Evolutionary conservation across 2,329 filamentous ascomycete species (phyloP), one percentile per base, ranked within the genome.

Genomic region (Cladophialophora immunda): DNA sequence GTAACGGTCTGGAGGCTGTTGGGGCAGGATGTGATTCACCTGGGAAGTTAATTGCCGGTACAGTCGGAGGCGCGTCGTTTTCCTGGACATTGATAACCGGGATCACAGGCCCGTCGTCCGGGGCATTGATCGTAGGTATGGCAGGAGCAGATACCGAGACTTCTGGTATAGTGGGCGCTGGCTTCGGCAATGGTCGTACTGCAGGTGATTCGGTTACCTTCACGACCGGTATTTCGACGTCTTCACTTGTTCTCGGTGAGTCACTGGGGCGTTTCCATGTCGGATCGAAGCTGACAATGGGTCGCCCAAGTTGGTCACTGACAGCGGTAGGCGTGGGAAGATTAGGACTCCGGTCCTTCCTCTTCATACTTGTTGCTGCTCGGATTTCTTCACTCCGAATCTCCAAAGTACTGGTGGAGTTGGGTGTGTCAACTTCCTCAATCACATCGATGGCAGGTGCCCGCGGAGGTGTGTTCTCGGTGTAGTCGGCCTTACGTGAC

Each of bases 201-300:
- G 63, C 36, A 15, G 68, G 62, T n/a, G 38, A 68, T 69, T 66
- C 68, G 47, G 60, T 72, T 66, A 66, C 59, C 22, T 61, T 73
- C 67, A 62, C 65, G 47, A 65, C 71, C 3, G 71, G 67, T 62
- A 66, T 71, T 22, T 71, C 72, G 1, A 67, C 41, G 38, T 72
- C 69, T 17, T 8, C 75, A 69, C 66, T 78, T 73, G 29, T 74
- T 69, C 79, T 82, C 81, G 86, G 70, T 7, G 71, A 72, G 19
- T 72, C 68, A 34, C 57, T 68, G 4, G 64, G 55, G 15, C 67
- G 82, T 80, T 90, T 91, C 82, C 92, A 97, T 77, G 90, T 87
- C 75, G 87, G 87, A 81, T 97, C 87, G 85, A 98, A 98, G 86
- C 94, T 98, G 85, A 98, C 94, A 84, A 98, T 98, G 70, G 94